These are phyloP conservation scores for Alloteropsis semialata DNA, from an alignment of 176 grass and related monocot genomes.

Conservation along the genomic window DNA sequence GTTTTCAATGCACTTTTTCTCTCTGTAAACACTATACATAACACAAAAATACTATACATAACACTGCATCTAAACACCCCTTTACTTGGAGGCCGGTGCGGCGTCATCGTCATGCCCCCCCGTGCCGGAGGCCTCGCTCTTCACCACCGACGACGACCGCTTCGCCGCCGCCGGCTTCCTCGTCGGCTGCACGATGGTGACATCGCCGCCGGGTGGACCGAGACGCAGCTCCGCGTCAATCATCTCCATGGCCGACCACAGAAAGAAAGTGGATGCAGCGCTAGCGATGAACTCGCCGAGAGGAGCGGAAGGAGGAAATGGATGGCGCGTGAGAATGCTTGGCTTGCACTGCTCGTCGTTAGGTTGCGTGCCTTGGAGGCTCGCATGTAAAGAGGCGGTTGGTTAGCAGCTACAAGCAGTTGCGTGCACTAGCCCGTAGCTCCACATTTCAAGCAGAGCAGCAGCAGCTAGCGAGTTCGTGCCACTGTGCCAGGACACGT, in stretches of 20 bases:
- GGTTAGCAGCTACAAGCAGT: neutral
- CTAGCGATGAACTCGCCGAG: neutral
- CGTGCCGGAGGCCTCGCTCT: constrained; percentile 37
- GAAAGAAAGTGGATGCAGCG: too few species aligned
- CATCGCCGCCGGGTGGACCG: constrained; percentile 36
- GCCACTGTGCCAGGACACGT: neutral
- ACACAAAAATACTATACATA: too few species aligned
- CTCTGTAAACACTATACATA: too few species aligned
- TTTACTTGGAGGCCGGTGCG: constrained; percentile 58
- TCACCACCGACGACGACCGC: constrained; percentile 4
- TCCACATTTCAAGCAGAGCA: neutral
- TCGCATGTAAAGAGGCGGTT: constrained; percentile 22
- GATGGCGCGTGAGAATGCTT: neutral
- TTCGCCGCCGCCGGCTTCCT: neutral
- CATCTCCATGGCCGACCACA: too few species aligned
- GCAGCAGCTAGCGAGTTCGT: neutral
- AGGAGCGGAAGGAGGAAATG: too few species aligned
- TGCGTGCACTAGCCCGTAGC: neutral
- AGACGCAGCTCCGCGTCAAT: constrained; percentile 68
- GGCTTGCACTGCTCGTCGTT: constrained; percentile 10
- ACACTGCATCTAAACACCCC: too few species aligned
- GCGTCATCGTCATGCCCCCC: neutral
- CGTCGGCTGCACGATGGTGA: neutral
- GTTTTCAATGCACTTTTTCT: too few species aligned
- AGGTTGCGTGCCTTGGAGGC: constrained; percentile 11